Evolutionary conservation across 192 early-diverging fungal genomes (phyloP).

Genomic region (Backusella westeae): DNA sequence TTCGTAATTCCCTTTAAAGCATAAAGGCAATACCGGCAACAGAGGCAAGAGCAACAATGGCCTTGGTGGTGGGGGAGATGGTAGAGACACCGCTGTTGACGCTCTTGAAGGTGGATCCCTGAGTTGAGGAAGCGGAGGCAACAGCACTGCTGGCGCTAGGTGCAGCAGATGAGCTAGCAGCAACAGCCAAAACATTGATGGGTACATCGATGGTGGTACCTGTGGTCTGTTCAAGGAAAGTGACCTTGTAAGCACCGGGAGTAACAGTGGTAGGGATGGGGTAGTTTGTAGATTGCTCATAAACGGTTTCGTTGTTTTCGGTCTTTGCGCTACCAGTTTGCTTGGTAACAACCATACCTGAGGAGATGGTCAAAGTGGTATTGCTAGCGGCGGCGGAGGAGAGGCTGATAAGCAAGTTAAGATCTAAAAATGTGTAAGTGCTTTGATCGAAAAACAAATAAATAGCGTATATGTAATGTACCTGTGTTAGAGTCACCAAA

Average conservation of each 20-base stretch:
- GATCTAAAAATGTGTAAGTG: constrained; percentile 3
- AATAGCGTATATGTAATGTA: constrained; percentile 15
- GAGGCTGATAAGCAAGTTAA: constrained; percentile 27
- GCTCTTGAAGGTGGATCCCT: constrained; percentile 16
- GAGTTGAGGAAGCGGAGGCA: not conserved
- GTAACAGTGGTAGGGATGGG: constrained; percentile 23
- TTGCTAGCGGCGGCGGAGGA: constrained; percentile 9
- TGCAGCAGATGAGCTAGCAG: constrained; percentile 6
- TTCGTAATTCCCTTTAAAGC: constrained; percentile 8
- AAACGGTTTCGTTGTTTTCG: constrained; percentile 22
- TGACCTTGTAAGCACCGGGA: constrained; percentile 34
- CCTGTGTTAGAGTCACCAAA: constrained; percentile 19
- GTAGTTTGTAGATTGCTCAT: constrained; percentile 29
- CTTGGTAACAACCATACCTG: constrained; percentile 28
- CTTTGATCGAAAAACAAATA: not conserved
- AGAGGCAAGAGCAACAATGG: constrained; percentile 21
- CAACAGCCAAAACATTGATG: constrained; percentile 22
- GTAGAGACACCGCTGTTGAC: constrained; percentile 15
- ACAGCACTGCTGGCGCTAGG: not conserved
- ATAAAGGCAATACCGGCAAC: constrained; percentile 31
- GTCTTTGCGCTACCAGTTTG: not conserved
- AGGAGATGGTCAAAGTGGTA: constrained; percentile 6
- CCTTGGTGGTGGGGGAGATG: constrained; percentile 15
- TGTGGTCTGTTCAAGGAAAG: constrained; percentile 28
- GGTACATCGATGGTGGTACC: constrained; percentile 25